A percentile compares a stretch with the other conserved stretches of the same genome.
These are phyloP conservation scores for Epichloe hybrida DNA, from an alignment of 2,329 filamentous ascomycete genomes.

Conservation along the genomic window DNA sequence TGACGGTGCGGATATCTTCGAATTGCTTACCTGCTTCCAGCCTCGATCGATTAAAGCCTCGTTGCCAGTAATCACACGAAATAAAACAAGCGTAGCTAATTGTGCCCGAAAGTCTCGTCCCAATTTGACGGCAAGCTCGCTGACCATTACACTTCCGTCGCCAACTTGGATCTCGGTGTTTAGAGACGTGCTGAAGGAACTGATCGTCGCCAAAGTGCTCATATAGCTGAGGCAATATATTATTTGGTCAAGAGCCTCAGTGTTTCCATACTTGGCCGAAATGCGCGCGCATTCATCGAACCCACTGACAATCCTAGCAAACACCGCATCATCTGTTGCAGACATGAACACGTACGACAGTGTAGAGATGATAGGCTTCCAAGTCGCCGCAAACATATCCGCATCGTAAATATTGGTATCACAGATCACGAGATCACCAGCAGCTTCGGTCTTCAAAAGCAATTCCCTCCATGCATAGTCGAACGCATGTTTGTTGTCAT, in stretches of 20 bases:
- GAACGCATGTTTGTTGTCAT: constrained; percentile 92
- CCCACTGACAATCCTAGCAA: constrained; percentile 80
- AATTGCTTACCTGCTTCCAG: constrained; percentile 60
- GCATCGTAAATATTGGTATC: constrained; percentile 92
- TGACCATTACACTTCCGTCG: constrained; percentile 94
- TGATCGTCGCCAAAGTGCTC: constrained; percentile 68
- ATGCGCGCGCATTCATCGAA: constrained; percentile 96
- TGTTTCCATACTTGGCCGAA: constrained; percentile 69
- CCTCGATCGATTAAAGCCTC: constrained; percentile 63
- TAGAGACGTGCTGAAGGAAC: constrained; percentile 66
- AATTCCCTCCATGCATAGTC: constrained; percentile 97
- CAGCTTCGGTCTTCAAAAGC: constrained; percentile 66
- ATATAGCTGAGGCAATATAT: constrained; percentile 83
- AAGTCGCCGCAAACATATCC: constrained; percentile 93
- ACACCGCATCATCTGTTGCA: constrained; percentile 90
- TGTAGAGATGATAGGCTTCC: constrained; percentile 89
- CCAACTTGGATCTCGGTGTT: constrained; percentile 94
- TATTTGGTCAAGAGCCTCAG: constrained; percentile 83
- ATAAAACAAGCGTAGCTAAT: constrained; percentile 86
- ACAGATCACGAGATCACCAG: constrained; percentile 62
- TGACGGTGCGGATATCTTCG: neutral
- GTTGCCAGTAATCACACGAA: constrained; percentile 77
- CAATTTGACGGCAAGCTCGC: constrained; percentile 90
- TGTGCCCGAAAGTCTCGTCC: constrained; percentile 89
- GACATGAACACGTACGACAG: constrained; percentile 98